Percentiles rank a stretch among this genome's conserved stretches.
Evolutionary conservation across 2,329 filamentous ascomycete genomes (phyloP).

Genomic region (Epichloe hybrida): DNA sequence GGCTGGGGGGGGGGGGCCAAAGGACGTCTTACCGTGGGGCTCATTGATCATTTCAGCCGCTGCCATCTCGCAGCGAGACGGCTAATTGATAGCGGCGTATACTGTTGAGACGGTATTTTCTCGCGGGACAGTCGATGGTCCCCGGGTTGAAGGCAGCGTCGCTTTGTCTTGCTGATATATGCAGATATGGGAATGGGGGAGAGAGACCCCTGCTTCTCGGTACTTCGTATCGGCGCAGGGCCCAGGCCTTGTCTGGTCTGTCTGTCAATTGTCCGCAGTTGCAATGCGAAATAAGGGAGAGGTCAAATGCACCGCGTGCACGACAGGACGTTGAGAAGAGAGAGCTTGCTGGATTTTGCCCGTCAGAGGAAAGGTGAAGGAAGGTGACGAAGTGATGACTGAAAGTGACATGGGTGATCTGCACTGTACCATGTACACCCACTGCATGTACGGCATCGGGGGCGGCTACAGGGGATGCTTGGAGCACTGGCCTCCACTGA

Average conservation of each 20-base stretch:
- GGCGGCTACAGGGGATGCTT: too few species aligned
- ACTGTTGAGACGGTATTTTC: not conserved
- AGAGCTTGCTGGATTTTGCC: not conserved
- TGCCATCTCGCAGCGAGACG: slow-evolving; percentile 2
- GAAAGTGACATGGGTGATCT: not conserved
- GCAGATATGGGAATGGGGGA: not conserved
- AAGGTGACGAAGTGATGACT: not conserved
- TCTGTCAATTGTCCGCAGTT: not conserved
- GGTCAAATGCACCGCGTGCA: too few species aligned
- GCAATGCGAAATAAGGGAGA: not conserved
- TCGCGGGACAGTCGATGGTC: not conserved
- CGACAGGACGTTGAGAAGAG: not conserved
- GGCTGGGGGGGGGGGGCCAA: too few species aligned
- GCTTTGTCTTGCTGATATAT: not conserved
- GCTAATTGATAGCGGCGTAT: not conserved
- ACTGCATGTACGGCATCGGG: too few species aligned
- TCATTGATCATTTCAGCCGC: slow-evolving; percentile 5
- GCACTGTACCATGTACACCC: not conserved
- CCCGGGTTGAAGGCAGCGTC: not conserved
- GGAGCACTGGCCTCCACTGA: too few species aligned
- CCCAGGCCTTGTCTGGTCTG: not conserved
- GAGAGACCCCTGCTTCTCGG: not conserved
- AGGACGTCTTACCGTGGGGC: slow-evolving; percentile 3
- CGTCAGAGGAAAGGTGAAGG: not conserved
- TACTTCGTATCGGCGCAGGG: not conserved